These are phyloP conservation scores for Calonectria hongkongensis DNA, from an alignment of 2,329 filamentous ascomycete species.

Conservation along the genomic window DNA sequence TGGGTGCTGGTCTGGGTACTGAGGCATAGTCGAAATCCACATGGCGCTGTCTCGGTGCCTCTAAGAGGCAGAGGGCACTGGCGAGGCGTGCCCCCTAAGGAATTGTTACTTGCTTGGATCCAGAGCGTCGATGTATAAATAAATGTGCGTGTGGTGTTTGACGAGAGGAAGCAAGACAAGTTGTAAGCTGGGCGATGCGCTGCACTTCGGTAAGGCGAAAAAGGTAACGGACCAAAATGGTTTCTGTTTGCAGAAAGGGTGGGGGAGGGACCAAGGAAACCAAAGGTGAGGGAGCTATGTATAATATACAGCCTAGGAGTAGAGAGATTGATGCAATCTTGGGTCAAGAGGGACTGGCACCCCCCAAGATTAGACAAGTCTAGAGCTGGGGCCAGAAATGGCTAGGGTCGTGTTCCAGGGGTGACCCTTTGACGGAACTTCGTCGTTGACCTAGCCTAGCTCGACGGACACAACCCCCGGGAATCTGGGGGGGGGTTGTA, in stretches of 20 bases:
- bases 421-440: conserved; percentile 51
- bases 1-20: conserved; percentile 53
- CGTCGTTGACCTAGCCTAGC: conserved; percentile 51
- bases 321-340: conserved; percentile 58
- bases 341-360: conserved; percentile 52
- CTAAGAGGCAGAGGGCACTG: conserved; percentile 54
- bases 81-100: conserved; percentile 56
- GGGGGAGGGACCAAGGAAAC: conserved; percentile 36
- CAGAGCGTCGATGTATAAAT: conserved; percentile 46
- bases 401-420: conserved; percentile 55
- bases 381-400: conserved; percentile 52
- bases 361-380: conserved; percentile 55
- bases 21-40: conserved; percentile 54
- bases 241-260: conserved; percentile 36
- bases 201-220: conserved; percentile 11
- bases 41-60: conserved; percentile 49
- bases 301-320: conserved; percentile 52
- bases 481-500: conserved; percentile 55
- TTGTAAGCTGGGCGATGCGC: background rate
- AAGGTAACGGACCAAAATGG: conserved; percentile 29
- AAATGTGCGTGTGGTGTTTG: conserved; percentile 20
- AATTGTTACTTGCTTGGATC: conserved; percentile 45
- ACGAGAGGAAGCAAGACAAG: conserved; percentile 14
- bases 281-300: conserved; percentile 50
- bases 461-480: conserved; percentile 55